Evolutionary conservation across 306 rosid genomes (phyloP), one percentile per base, ranked within the genome.

Genomic region (Mimosa pudica): DNA sequence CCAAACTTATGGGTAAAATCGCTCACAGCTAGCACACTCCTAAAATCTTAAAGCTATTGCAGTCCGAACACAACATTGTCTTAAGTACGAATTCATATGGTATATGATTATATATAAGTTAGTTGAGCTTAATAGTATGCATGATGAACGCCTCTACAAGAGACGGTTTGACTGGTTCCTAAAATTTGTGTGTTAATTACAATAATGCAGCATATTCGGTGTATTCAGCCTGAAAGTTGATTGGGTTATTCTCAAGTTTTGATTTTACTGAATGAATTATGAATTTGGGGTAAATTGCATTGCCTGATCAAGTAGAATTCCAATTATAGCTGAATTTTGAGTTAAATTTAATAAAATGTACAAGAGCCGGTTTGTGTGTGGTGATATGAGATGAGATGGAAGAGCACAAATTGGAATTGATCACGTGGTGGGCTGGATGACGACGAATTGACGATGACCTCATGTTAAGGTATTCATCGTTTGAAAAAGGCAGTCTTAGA

Each of bases 381-480:
- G 17, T 13, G 55, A 17, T 4, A 49, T 13, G 52, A 11, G 52
- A 49, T 49, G 8, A 13, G 12, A 20, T 58, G 20, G 10, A 20
- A 60, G 65, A 18, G 65, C 8, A 10, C 38, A 61, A 61, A 61
- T 61, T 61, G 65, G 36, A 60, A 60, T 60, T 60, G 65, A 3
- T 60, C 14, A 60, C 30, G 36, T 24, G 3, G 8, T 9, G 35
- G 33, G 14, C 2, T 9, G 33, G 65, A 30, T 24, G 66, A 61
- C 38, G 66, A 61, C 38, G 66, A 61, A 61, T 61, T 61, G 66
- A 61, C 17, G 66, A 60, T 24, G 65, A 60, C 36, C 2, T 60
- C 14, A 24, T 1, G 2, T 9, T 58, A 8, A 46, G 57, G 7
- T 11, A 52, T 16, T 6, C 30, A 52, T 16, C 58, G 1, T 16